Evolutionary conservation across 257 asterid species (phyloP).

Genomic region (Fraxinus americana): DNA sequence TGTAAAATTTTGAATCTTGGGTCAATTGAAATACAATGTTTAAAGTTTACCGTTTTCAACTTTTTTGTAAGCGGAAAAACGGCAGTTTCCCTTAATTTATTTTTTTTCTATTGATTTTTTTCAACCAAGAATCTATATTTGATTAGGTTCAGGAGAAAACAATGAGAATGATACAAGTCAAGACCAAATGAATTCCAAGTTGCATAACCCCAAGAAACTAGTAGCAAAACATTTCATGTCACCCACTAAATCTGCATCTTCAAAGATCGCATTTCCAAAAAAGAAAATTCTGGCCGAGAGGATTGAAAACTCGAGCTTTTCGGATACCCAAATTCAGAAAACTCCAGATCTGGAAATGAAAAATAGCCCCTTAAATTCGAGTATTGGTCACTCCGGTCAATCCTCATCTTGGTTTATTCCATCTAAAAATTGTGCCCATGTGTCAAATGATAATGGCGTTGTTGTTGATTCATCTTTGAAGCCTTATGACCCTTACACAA

Average conservation of each 20-base stretch:
- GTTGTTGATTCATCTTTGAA: slow-evolving; percentile 37
- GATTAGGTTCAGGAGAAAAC: slow-evolving; percentile 46
- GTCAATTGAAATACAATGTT: too few species aligned
- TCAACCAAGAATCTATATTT: slow-evolving; percentile 4
- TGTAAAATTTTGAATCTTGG: not conserved
- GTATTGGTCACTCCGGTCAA: slow-evolving; percentile 5
- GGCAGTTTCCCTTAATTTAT: too few species aligned
- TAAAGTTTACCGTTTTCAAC: too few species aligned
- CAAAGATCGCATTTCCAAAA: slow-evolving; percentile 50
- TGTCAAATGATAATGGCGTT: slow-evolving; percentile 32
- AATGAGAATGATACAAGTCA: slow-evolving; percentile 56
- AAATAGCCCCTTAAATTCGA: not conserved
- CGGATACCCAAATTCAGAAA: slow-evolving; percentile 24
- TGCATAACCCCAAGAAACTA: slow-evolving; percentile 37
- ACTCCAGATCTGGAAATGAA: slow-evolving; percentile 20
- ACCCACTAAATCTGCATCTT: slow-evolving; percentile 65
- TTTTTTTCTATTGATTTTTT: not conserved
- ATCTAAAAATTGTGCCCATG: slow-evolving; percentile 20
- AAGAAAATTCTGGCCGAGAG: slow-evolving; percentile 61
- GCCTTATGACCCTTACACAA: slow-evolving; percentile 57
- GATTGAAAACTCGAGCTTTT: slow-evolving; percentile 31
- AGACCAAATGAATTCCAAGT: slow-evolving; percentile 32
- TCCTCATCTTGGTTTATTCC: slow-evolving; percentile 21
- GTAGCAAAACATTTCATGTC: slow-evolving; percentile 55
- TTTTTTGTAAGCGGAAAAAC: too few species aligned